A percentile compares a stretch with the other conserved stretches of the same genome.
These are phyloP conservation scores for Rhizopogon vulgaris DNA, from an alignment of 768 basidiomycete species.

Conservation along the genomic window DNA sequence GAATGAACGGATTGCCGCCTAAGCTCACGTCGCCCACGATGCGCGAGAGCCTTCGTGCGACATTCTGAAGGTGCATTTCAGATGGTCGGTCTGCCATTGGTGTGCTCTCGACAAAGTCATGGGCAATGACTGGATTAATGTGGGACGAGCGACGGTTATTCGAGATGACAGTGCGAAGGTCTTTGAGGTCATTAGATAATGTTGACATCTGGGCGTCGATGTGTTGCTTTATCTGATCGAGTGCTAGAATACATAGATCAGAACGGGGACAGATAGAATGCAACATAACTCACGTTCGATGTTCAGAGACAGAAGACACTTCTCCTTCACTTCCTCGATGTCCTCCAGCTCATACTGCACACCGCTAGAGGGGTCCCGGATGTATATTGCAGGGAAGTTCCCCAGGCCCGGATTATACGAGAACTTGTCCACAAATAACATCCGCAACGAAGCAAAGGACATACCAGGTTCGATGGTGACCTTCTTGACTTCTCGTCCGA, in stretches of 20 bases:
- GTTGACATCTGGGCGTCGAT: slow-evolving; percentile 87
- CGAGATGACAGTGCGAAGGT: slow-evolving; percentile 65
- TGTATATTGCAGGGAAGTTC: slow-evolving; percentile 93
- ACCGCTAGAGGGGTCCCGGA: slow-evolving; percentile 86
- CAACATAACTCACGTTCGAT: slow-evolving; percentile 79
- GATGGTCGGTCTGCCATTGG: slow-evolving; percentile 63
- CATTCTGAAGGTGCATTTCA: slow-evolving; percentile 66
- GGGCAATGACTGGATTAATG: slow-evolving; percentile 40
- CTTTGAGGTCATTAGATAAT: slow-evolving; percentile 85
- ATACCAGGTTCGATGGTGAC: slow-evolving; percentile 62
- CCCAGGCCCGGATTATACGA: slow-evolving; percentile 90
- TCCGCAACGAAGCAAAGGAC: slow-evolving; percentile 68
- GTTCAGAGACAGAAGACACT: slow-evolving; percentile 83
- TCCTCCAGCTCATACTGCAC: slow-evolving; percentile 96
- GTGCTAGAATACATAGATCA: slow-evolving; percentile 44
- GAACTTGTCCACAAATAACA: slow-evolving; percentile 93
- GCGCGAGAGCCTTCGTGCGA: slow-evolving; percentile 70
- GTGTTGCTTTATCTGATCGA: slow-evolving; percentile 98
- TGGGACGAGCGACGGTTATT: slow-evolving; percentile 48
- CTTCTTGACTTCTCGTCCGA: slow-evolving; percentile 89
- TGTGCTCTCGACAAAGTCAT: slow-evolving; percentile 59
- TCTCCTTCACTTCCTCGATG: slow-evolving; percentile 85
- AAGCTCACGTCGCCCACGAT: slow-evolving; percentile 46
- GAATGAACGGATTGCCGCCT: slow-evolving; percentile 30
- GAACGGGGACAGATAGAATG: slow-evolving; percentile 1